These are phyloP conservation scores for Articulospora tetracladia DNA, from an alignment of 495 filamentous ascomycete genomes.

Conservation along the genomic window DNA sequence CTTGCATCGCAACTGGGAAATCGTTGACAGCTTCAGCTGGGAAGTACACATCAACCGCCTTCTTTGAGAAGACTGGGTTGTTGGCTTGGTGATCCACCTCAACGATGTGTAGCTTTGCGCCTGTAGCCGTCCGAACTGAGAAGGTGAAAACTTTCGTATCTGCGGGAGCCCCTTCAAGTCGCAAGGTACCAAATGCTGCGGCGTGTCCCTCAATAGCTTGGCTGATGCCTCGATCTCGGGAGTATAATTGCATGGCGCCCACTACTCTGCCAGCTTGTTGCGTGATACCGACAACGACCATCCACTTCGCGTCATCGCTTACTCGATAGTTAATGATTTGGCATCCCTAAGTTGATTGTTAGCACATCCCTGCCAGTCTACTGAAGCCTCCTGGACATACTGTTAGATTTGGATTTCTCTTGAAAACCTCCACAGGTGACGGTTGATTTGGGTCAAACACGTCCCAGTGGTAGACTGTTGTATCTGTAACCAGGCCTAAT, in stretches of 20 bases:
- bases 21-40: constrained; percentile 91
- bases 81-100: constrained; percentile 91
- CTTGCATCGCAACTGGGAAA: constrained; percentile 97
- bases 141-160: constrained; percentile 98
- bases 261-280: constrained; percentile 89
- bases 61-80: constrained; percentile 87
- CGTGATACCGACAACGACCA: constrained; percentile 94
- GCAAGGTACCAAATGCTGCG: constrained; percentile 86
- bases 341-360: constrained; percentile 55
- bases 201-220: constrained; percentile 98
- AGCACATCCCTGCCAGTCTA: not conserved
- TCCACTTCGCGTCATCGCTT: constrained; percentile 95
- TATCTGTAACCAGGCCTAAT: constrained; percentile 86
- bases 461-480: constrained; percentile 94
- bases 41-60: constrained; percentile 96
- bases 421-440: constrained; percentile 84
- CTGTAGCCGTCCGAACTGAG: constrained; percentile 79
- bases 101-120: constrained; percentile 96
- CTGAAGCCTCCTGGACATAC: constrained; percentile 45
- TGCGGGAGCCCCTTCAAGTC: constrained; percentile 80
- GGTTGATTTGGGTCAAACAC: constrained; percentile 76
- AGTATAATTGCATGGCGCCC: constrained; percentile 95
- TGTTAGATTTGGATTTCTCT: constrained; percentile 81
- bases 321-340: constrained; percentile 99
- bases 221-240: constrained; percentile 90